phyloP scores from a whole-genome alignment of 2,329 filamentous ascomycete species.

The Microdochium trichocladiopsis region DNA sequence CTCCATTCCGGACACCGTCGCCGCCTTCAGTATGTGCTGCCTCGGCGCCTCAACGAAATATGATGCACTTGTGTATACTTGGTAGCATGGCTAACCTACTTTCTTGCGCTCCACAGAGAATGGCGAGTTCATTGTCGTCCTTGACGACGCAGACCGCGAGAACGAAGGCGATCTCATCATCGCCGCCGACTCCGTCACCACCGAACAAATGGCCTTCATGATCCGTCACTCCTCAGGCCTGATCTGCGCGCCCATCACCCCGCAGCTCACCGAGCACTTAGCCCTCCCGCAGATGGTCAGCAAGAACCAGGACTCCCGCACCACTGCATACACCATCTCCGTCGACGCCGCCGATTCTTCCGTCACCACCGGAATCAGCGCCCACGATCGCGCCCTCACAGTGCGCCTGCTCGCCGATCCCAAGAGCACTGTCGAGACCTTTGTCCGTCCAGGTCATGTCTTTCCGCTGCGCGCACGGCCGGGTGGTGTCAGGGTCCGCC shows the following conservation, averaged over 20 bases:
- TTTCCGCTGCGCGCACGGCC: constrained; percentile 73
- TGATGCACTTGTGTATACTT: too few species aligned
- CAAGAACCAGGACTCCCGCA: constrained; percentile 69
- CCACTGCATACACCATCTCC: constrained; percentile 88
- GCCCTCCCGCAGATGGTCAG: constrained; percentile 84
- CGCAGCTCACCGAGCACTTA: constrained; percentile 61
- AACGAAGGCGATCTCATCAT: constrained; percentile 99
- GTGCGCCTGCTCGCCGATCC: constrained; percentile 72
- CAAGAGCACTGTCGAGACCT: constrained; percentile 44
- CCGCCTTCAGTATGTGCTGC: constrained; percentile 51
- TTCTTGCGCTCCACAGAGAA: constrained; percentile 39
- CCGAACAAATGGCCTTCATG: constrained; percentile 93
- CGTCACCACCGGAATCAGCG: constrained; percentile 84
- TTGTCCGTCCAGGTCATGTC: constrained; percentile 84
- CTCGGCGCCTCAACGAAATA: too few species aligned
- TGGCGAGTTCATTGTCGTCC: constrained; percentile 91
- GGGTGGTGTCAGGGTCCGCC: constrained; percentile 73
- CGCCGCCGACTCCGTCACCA: constrained; percentile 75
- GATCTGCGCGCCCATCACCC: constrained; percentile 79
- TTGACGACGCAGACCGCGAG: constrained; percentile 87
- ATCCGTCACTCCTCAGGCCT: constrained; percentile 85
- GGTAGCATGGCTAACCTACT: constrained; percentile 2
- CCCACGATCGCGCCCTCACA: constrained; percentile 77
- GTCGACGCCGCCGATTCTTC: constrained; percentile 69
- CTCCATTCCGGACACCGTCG: constrained; percentile 57